Evolutionary conservation across 2,329 filamentous ascomycete species (phyloP).

Genomic region (Verticillium alfalfae): DNA sequence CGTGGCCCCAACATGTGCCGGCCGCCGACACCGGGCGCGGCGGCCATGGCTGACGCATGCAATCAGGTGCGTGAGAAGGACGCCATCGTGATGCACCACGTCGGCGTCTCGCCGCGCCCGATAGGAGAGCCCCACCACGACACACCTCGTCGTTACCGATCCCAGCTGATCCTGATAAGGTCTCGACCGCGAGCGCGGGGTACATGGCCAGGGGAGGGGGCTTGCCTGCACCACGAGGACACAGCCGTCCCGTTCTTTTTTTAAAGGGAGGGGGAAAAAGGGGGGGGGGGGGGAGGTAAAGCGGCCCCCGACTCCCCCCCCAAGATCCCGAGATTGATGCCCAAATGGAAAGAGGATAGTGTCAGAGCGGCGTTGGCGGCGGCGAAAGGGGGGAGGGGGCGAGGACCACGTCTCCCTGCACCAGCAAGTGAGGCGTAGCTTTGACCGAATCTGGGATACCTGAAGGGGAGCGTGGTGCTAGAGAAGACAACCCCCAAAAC

Average conservation of each 20-base stretch:
- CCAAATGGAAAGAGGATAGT: background rate
- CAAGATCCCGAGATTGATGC: background rate
- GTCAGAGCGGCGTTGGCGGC: background rate
- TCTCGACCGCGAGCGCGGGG: background rate
- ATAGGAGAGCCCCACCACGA: background rate
- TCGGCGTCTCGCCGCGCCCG: background rate
- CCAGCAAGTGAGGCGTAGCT: background rate
- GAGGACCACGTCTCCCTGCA: conserved; percentile 1
- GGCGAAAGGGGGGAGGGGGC: background rate
- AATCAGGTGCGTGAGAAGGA: background rate
- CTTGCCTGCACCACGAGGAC: background rate
- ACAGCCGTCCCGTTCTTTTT: no score
- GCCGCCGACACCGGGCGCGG: background rate
- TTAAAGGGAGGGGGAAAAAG: no score
- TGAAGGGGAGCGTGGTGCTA: conserved; percentile 3
- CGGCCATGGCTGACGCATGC: background rate
- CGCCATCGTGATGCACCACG: background rate
- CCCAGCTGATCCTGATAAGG: background rate
- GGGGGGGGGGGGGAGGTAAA: no score
- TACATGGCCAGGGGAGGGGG: background rate
- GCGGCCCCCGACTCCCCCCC: background rate
- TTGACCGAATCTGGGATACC: conserved; percentile 4
- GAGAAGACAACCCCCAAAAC: background rate
- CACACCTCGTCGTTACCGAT: no score
- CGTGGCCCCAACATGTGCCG: background rate